phyloP scores from a whole-genome alignment of 352 stramenopile species.

The Globisporangium barbulae region DNA sequence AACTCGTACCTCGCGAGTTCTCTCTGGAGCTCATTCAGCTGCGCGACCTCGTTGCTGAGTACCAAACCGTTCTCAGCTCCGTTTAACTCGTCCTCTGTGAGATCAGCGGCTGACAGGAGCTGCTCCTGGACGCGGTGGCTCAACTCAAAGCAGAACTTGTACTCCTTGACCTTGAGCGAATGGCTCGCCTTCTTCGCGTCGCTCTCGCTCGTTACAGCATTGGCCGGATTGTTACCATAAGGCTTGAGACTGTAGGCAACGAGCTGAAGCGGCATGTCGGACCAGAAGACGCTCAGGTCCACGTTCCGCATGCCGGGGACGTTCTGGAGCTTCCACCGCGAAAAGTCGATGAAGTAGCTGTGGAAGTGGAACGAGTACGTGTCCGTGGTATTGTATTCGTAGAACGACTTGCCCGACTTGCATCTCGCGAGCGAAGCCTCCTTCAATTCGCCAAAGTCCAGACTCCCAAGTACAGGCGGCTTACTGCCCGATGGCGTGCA shows the following conservation, averaged over 20 bases:
- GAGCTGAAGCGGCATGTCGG: conserved; percentile 59
- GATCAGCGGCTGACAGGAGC: not conserved
- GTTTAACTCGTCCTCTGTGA: not conserved
- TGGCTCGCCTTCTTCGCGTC: conserved; percentile 30
- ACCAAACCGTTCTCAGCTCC: not conserved
- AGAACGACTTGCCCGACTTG: conserved; percentile 32
- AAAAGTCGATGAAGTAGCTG: conserved; percentile 70
- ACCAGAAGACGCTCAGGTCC: conserved; percentile 47
- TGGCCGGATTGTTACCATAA: not conserved
- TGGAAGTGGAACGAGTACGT: conserved; percentile 78
- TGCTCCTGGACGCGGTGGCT: conserved; percentile 29
- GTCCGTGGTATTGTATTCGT: conserved; percentile 54
- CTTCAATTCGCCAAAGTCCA: conserved; percentile 53
- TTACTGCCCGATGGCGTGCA: conserved; percentile 30
- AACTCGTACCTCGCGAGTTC: conserved; percentile 35
- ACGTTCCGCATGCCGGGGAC: conserved; percentile 47
- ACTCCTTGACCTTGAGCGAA: conserved; percentile 36
- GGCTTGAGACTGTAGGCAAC: conserved; percentile 48
- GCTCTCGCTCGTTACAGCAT: conserved; percentile 4
- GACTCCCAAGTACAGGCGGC: conserved; percentile 35
- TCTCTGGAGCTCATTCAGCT: conserved; percentile 25
- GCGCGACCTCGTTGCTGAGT: not conserved
- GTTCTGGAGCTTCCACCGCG: conserved; percentile 46
- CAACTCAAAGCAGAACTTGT: conserved; percentile 56
- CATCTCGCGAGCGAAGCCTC: conserved; percentile 28